Base-by-base conservation (phyloP, 2,329 filamentous ascomycete genomes). In the Aureobasidium sp. region DNA sequence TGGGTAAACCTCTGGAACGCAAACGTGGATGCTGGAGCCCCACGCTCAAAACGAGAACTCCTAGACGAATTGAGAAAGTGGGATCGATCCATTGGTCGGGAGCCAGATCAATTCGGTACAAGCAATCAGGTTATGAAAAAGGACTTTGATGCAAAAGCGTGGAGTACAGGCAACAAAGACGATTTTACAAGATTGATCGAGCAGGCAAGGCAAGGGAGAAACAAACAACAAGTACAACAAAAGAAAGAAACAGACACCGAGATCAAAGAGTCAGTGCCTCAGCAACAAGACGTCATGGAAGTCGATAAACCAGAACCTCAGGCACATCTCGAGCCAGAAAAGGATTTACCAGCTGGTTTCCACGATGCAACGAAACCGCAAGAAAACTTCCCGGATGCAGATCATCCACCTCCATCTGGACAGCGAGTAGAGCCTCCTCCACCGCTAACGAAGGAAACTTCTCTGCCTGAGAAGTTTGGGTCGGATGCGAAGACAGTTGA, bases 1-100 rank as follows among this genome's bases (percentile, higher is more conserved):
- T 99, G 92, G 92, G 82, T 94, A 57, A 97, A 94, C 41, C 77
- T 99, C 20, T 97, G 91, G 88, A 99, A 99, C 73, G 90, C 95
- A 12, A 99, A 99, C 72, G 96, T 92, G 75, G 94, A 99, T 74
- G 88, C 92, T 2, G 83, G 83, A 39, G 78, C 79, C 1, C 91
- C 91, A 0, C 89, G 88, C 71, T 79, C 80, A 12, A 90, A 89
- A 66, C 71, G 76, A 7, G 87, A 94, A 63, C 74, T 99, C 5
- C 75, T 96, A 17, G 84, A 83, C 15, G 93, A 97, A 64, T 74
- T 99, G 13, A 88, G 93, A 26, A 75, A 84, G 1, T 97, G 94
- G 93, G 94, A 99, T 74, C 82, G 86, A 48, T 93, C 89, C 0
- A 86, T 95, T 66, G 90, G 90, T 9, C 74, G 78, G 1, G 69